Evolutionary conservation across 2,329 filamentous ascomycete genomes (phyloP).

Genomic region (Davidsoniella virescens): DNA sequence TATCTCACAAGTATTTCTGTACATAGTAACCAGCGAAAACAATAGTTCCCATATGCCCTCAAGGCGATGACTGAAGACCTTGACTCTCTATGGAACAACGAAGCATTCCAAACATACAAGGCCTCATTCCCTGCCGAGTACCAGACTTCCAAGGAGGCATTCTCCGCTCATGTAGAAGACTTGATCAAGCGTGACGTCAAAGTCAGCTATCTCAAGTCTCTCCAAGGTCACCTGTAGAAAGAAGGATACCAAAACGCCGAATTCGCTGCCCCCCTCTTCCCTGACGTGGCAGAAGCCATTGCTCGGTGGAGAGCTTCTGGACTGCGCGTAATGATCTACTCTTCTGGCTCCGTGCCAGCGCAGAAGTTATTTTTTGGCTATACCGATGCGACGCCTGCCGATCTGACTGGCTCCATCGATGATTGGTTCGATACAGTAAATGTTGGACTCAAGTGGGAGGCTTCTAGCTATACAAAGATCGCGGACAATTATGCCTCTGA

Average conservation of each 20-base stretch:
- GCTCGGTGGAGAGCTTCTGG: slow-evolving; percentile 38
- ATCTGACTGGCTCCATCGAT: slow-evolving; percentile 41
- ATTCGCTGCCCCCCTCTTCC: slow-evolving; percentile 56
- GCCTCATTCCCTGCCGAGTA: slow-evolving; percentile 53
- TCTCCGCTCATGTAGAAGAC: slow-evolving; percentile 52
- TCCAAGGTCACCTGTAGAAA: slow-evolving; percentile 68
- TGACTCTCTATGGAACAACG: slow-evolving; percentile 47
- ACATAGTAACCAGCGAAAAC: background rate
- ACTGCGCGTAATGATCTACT: slow-evolving; percentile 58
- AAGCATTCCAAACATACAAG: slow-evolving; percentile 49
- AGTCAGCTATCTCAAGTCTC: slow-evolving; percentile 57
- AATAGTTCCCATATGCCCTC: slow-evolving; percentile 66
- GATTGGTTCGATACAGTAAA: slow-evolving; percentile 71
- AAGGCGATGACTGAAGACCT: slow-evolving; percentile 47
- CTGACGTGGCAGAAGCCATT: slow-evolving; percentile 53
- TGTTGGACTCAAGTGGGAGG: slow-evolving; percentile 56
- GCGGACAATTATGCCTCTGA: slow-evolving; percentile 24
- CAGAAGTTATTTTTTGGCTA: slow-evolving; percentile 68
- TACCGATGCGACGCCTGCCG: slow-evolving; percentile 39
- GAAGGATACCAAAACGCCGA: slow-evolving; percentile 54
- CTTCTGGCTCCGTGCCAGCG: slow-evolving; percentile 62
- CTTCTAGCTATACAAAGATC: slow-evolving; percentile 51
- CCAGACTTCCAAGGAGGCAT: slow-evolving; percentile 37
- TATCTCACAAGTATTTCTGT: background rate
- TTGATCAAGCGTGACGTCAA: slow-evolving; percentile 60